Base-by-base conservation (phyloP, 1,284 basidiomycete species). In the Bondarzewia mesenterica region DNA sequence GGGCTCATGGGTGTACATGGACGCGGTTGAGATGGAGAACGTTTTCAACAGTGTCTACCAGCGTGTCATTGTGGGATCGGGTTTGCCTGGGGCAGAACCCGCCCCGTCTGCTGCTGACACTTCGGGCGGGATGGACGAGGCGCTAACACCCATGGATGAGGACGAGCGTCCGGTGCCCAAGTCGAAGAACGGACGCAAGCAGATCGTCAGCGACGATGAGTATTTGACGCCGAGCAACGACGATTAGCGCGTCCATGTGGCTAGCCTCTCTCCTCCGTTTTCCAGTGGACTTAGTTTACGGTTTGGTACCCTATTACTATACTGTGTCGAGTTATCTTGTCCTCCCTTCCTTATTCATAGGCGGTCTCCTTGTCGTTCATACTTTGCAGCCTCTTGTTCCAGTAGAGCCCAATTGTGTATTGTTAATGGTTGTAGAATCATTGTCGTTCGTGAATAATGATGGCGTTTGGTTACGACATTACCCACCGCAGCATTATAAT, bases 11-110 rank as follows among this genome's bases (percentile, higher is more conserved):
- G 93, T 98, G 25, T 96, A 93, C 69, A 77, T 89, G 55, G 93
- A 97, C 55, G 93, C 95, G 2, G 82, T 90, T 47, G 86, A 89
- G 67, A 90, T 95, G 84, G 86, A 93, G 70, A 86, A 84, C 59
- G 83, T 85, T 44, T 90, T 93, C 61, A 75, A 85, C 54, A 71
- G 75, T 21, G 70, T 80, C 10, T 86, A 80, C 58, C 71, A 77
- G 44, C 73, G 74, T 37, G 63, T 72, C 42, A 79, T 83, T 39
- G 68, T 66, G 15, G 82, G 82, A 18, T 80, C 80, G 35, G 83
- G 80, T 39, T 67, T 89, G n/a, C 86, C 87, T 42, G 86, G 86
- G 48, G 85, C 85, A 7, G 73, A 77, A 26, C 58, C 65, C 4
- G 60, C 63, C 8, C 29, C 54, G 32, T 65, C 52, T 6, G 50